Percentiles rank a stretch among this genome's conserved stretches.
Conservation (phyloP, 1,284 basidiomycete species). For the Malassezia globosa region DNA sequence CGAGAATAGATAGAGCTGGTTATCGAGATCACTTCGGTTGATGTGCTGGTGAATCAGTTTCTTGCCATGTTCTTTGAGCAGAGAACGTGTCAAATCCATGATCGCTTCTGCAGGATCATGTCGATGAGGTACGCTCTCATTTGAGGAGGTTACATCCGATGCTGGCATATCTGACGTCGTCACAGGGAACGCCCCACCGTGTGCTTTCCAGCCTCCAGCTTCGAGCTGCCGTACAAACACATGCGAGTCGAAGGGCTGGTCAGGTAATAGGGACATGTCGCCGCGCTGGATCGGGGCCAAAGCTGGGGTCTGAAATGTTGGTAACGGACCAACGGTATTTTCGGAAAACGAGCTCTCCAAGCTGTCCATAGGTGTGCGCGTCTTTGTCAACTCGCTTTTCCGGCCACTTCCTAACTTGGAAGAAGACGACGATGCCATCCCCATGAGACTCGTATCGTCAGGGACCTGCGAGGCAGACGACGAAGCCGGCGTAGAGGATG, state of each 20-base stretch:
- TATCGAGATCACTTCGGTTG: slow-evolving; percentile 62
- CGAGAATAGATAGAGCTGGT: slow-evolving; percentile 80
- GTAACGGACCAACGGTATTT: not conserved
- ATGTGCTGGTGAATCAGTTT: slow-evolving; percentile 64
- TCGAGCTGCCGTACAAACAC: slow-evolving; percentile 34
- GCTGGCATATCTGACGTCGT: not conserved
- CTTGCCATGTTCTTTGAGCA: slow-evolving; percentile 67
- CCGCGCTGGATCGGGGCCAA: not conserved
- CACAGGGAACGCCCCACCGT: not conserved
- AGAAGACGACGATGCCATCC: not conserved
- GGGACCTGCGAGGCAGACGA: not conserved
- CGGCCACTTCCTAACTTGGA: too few relatives aligned
- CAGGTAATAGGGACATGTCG: not conserved
- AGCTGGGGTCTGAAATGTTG: not conserved
- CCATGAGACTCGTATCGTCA: slow-evolving; percentile 15
- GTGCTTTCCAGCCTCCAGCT: slow-evolving; percentile 28
- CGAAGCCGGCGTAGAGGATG: not conserved
- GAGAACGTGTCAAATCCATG: slow-evolving; percentile 72
- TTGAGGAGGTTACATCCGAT: too few relatives aligned
- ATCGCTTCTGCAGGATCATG: slow-evolving; percentile 50
- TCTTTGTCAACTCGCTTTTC: too few relatives aligned
- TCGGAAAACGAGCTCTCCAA: not conserved
- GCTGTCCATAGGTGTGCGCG: not conserved
- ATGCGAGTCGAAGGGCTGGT: slow-evolving; percentile 41
- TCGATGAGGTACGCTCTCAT: too few relatives aligned